Evolutionary conservation across 805 yeast genomes (phyloP), one percentile per base, ranked within the genome.

Genomic region (Candida vartiovaarae): DNA sequence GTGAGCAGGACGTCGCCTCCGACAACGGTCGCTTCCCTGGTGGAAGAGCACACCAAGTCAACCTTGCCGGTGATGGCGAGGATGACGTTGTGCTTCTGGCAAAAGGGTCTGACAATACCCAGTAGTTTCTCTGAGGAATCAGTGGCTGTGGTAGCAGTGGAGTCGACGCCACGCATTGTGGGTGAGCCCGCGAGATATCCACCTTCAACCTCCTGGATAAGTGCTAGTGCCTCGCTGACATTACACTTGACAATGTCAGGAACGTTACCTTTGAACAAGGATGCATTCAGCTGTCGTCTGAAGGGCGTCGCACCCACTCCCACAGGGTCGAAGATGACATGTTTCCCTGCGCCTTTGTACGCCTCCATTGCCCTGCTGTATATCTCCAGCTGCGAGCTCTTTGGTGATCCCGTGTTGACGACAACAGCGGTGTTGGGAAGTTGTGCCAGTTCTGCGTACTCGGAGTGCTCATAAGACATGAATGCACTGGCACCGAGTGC

Each of bases 321-420:
- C n/a, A 89, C 96, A 1, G 96, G 97, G 60, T 89, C 97, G 52
- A 84, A 81, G 0, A 89, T 76, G 30, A 89, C 73, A 4, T 86
- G 90, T 37, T 72, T 68, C 3, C 75, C 75, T 10, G 60, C 52
- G 10, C 55, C 57, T 56, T 82, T 83, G 59, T 89, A 87, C 0
- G 72, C 75, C 8, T 58, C 56, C 20, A 83, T 61, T 0, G 91
- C 95, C 3, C 56, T 53, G 24, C 67, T 51, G 48, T 75, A 75
- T 44, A 71, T 64, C 0, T 62, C 63, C 29, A 15, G n/a, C 26
- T 36, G 26, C 47, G 76, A 62, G 3, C 53, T 64, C 1, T 71
- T 64, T 0, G 74, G 72, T 0, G 95, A 84, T 1, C 96, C 96
- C 27, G 90, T 75, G 56, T 89, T 89, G 15, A 87, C 56, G 8